Percentiles rank a stretch among this genome's conserved stretches.
phyloP scores from a whole-genome alignment of 2,329 filamentous ascomycete genomes.

The Aspergillus fumigatus region DNA sequence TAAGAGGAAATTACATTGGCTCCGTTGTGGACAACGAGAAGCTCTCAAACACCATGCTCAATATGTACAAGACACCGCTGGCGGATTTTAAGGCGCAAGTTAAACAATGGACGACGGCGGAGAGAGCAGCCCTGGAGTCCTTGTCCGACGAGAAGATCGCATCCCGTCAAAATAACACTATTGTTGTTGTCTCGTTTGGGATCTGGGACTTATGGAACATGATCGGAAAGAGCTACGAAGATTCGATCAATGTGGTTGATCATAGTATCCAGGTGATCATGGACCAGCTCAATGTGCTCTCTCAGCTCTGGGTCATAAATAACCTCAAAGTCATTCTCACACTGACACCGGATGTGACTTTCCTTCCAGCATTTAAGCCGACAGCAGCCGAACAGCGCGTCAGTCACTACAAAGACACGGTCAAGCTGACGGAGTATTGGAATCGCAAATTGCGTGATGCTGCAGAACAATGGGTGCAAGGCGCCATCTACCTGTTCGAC shows the following conservation, averaged over 20 bases:
- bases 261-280: constrained; percentile 32
- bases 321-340: constrained; percentile 36
- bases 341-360: constrained; percentile 36
- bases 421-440: constrained; percentile 33
- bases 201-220: constrained; percentile 39
- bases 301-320: constrained; percentile 22
- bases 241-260: constrained; percentile 22
- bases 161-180: constrained; percentile 26
- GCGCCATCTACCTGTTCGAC: constrained; percentile 36
- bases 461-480: constrained; percentile 29
- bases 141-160: constrained; percentile 20
- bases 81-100: constrained; percentile 37
- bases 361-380: constrained; percentile 32
- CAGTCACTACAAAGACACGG: constrained; percentile 28
- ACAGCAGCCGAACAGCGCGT: constrained; percentile 18
- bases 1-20: constrained; percentile 24
- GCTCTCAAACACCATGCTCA: constrained; percentile 19
- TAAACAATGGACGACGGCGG: constrained; percentile 31
- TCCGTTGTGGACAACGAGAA: constrained; percentile 33
- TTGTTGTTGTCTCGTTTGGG: constrained; percentile 36
- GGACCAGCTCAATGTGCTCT: constrained; percentile 27
- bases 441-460: constrained; percentile 27
- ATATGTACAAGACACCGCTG: constrained; percentile 23
- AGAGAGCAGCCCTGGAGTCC: constrained; percentile 20
- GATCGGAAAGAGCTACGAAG: constrained; percentile 22